phyloP scores from a whole-genome alignment of 2,329 filamentous ascomycete species.

The Cladobotryum protrusum region DNA sequence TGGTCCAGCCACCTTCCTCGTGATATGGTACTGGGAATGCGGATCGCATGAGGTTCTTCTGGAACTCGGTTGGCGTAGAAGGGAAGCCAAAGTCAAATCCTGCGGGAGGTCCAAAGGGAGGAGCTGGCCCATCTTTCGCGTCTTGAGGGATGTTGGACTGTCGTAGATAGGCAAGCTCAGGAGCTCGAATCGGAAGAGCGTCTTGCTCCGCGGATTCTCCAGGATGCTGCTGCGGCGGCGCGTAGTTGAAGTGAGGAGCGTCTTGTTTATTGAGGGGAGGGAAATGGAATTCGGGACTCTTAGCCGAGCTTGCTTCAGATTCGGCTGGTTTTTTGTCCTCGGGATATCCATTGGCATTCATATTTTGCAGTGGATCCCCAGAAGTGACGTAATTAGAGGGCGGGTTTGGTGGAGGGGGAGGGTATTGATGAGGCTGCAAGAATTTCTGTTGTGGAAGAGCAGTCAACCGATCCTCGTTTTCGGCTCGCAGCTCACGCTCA shows the following conservation, averaged over 20 bases:
- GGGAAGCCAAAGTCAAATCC: conserved; percentile 79
- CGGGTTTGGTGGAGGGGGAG: conserved; percentile 24
- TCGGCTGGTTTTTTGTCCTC: conserved; percentile 34
- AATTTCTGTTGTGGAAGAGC: conserved; percentile 67
- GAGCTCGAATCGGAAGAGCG: conserved; percentile 34
- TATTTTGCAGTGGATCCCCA: conserved; percentile 37
- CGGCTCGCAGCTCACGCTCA: conserved; percentile 70
- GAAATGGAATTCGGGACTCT: conserved; percentile 49
- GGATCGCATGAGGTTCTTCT: conserved; percentile 85
- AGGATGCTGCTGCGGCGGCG: conserved; percentile 37
- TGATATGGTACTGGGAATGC: conserved; percentile 68
- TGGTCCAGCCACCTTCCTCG: conserved; percentile 76
- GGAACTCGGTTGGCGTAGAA: conserved; percentile 76
- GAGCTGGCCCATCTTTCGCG: conserved; percentile 40
- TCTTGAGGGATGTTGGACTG: conserved; percentile 33
- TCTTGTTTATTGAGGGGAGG: conserved; percentile 45
- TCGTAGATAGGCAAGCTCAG: conserved; percentile 54
- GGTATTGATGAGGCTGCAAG: conserved; percentile 46
- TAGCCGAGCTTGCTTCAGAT: conserved; percentile 22
- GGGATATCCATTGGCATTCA: conserved; percentile 29
- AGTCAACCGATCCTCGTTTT: conserved; percentile 79
- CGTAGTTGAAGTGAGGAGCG: conserved; percentile 54
- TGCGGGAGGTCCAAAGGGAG: conserved; percentile 52
- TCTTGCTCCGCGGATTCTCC: conserved; percentile 16
- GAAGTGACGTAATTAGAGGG: conserved; percentile 23